Evolutionary conservation across 352 stramenopile species (phyloP).

Genomic region (Globisporangium uncinulatum): DNA sequence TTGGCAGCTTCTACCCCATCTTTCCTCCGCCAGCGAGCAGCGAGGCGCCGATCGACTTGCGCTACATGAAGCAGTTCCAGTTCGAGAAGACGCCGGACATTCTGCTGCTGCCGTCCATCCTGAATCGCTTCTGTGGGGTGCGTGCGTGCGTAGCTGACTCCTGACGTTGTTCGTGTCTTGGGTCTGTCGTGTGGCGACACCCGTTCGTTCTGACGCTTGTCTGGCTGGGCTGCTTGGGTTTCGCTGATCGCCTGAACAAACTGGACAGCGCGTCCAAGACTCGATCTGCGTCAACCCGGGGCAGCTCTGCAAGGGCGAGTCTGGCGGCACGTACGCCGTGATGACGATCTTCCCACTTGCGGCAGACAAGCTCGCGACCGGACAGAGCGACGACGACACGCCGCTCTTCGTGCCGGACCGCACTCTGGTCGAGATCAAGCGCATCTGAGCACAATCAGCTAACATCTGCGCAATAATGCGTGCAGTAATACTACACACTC

Average conservation of each 20-base stretch:
- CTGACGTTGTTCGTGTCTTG: background rate
- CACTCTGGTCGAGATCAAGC: constrained; percentile 90
- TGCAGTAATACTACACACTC: no score
- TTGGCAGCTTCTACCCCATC: constrained; percentile 63
- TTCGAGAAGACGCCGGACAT: constrained; percentile 93
- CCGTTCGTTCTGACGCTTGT: no score
- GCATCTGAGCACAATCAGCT: constrained; percentile 44
- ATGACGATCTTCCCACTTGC: constrained; percentile 90
- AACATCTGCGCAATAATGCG: no score
- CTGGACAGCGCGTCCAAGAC: constrained; percentile 75
- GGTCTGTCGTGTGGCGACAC: constrained; percentile 1
- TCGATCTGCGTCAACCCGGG: constrained; percentile 95
- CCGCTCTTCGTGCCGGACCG: constrained; percentile 81
- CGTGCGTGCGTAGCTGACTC: constrained; percentile 12
- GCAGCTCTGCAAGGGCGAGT: constrained; percentile 90
- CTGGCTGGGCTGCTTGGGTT: no score
- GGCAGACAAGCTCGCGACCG: constrained; percentile 62
- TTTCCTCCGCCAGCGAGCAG: constrained; percentile 61
- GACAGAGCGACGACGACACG: constrained; percentile 25
- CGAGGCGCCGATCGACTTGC: constrained; percentile 88
- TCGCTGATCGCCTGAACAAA: no score
- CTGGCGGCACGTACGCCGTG: constrained; percentile 91
- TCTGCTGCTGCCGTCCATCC: constrained; percentile 92
- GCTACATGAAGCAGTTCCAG: constrained; percentile 88
- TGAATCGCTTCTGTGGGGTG: constrained; percentile 88